Base-by-base conservation (phyloP, 2,329 filamentous ascomycete species). In the Fusarium sp. region DNA sequence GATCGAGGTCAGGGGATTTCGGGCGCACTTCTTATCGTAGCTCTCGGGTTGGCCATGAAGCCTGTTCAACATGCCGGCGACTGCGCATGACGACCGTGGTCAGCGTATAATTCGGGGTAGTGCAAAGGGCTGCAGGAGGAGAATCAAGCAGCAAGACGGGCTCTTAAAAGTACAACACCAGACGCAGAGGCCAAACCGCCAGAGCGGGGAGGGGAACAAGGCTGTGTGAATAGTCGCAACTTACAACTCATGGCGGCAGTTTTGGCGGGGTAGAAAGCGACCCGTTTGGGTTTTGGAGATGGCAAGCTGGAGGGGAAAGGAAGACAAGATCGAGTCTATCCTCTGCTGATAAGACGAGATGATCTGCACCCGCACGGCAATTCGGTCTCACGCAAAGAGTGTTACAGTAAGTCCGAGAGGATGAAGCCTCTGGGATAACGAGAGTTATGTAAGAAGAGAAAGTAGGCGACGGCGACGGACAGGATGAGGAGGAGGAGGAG, bases 21-120 rank as follows among this genome's bases (percentile, higher is more conserved):
- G 69, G 64, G 18, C 78, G 80, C 86, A 97, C 94, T 99, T 99
- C 86, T 97, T 98, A 83, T 98, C 96, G 87, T 99, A 99, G 86
- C 94, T 98, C 78, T 97, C 95, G 77, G 96, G 96, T 87, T 98
- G 96, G 84, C 95, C 95, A 80, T 97, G 94, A 80, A 98, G 93
- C 90, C 96, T 95, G 86, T 96, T 97, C 80, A 98, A 89, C 94
- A 98, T 97, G 81, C 89, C 93, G 78, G 92, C 87, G 86, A 97
- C 95, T 97, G 70, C 45, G 73, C 38, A 64, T 68, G 56, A 64
- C 61, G 33, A 60, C 44, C 61, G 74, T 70, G 51, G 73, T 80
- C 71, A 79, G 78, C 78, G 66, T 56, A 67, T 70, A 14, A 22
- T 61, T 51, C 51, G 26, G 20, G 52, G 47, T 28, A 41, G n/a